Evolutionary conservation across 371 early-diverging fungal genomes (phyloP).

Genomic region (Smittium culicis): DNA sequence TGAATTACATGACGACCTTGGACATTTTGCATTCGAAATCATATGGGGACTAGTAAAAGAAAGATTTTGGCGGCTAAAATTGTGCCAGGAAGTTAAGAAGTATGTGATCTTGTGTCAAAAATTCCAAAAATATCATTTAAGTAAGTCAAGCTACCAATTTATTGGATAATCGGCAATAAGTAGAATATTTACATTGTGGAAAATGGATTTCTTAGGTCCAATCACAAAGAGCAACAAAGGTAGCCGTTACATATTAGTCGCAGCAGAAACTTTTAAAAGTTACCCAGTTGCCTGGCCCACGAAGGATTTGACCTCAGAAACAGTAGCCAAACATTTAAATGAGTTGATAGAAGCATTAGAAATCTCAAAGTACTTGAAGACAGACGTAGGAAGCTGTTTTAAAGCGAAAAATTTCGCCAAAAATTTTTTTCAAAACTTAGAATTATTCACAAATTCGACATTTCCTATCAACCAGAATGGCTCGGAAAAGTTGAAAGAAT

Average conservation of each 20-base stretch:
- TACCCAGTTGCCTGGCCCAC: background rate
- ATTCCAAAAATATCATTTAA: background rate
- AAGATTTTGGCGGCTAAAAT: background rate
- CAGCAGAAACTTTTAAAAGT: background rate
- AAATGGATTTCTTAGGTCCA: background rate
- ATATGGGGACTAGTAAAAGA: background rate
- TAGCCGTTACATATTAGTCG: background rate
- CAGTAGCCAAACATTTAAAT: background rate
- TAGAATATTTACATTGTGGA: background rate
- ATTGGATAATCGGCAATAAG: background rate
- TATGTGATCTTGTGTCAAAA: background rate
- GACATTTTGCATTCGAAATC: background rate
- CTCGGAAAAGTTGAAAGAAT: background rate
- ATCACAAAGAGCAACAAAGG: background rate
- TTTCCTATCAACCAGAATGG: background rate
- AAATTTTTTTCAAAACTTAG: background rate
- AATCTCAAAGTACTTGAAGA: background rate
- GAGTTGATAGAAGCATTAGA: background rate
- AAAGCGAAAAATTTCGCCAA: background rate
- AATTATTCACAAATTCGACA: background rate
- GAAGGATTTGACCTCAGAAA: background rate
- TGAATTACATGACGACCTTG: background rate
- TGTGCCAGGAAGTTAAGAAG: background rate
- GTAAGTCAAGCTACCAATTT: background rate
- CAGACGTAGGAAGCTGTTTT: background rate